Conservation (phyloP, 1,284 basidiomycete genomes). For the Singerocomus inundabilis region DNA sequence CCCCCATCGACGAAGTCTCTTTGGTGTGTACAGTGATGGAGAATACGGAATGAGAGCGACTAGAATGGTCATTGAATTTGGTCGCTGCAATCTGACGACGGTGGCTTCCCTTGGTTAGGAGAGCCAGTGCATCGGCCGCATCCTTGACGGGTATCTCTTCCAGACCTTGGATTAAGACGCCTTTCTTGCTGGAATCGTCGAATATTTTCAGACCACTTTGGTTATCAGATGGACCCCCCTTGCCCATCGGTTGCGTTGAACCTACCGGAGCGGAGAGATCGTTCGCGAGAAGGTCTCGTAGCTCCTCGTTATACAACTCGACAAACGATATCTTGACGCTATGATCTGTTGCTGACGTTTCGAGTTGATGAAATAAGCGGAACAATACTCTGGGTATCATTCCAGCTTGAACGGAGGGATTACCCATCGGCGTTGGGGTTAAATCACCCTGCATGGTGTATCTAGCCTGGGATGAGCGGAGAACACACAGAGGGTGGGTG, state of each 20-base stretch:
- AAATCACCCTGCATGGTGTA: constrained; percentile 96
- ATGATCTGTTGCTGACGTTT: constrained; percentile 76
- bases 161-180: constrained; percentile 92
- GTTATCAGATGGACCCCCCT: constrained; percentile 43
- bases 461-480: constrained; percentile 41
- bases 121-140: constrained; percentile 79
- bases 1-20: constrained; percentile 74
- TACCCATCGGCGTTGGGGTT: constrained; percentile 77
- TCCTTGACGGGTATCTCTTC: constrained; percentile 88
- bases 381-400: constrained; percentile 98
- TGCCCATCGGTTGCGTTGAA: constrained; percentile 69
- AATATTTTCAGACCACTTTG: constrained; percentile 80
- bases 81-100: constrained; percentile 94
- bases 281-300: constrained; percentile 86
- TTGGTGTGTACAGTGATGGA: constrained; percentile 94
- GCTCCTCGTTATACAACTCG: constrained; percentile 99
- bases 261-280: constrained; percentile 66
- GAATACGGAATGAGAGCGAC: constrained; percentile 98
- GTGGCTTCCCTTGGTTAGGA: constrained; percentile 87
- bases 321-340: constrained; percentile 94
- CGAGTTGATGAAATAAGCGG: constrained; percentile 88
- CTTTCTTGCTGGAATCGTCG: constrained; percentile 85
- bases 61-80: constrained; percentile 97
- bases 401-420: constrained; percentile 87
- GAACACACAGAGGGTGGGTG: background rate